Conservation (phyloP, 73 alveolate species). For the Blepharisma japonicum region DNA sequence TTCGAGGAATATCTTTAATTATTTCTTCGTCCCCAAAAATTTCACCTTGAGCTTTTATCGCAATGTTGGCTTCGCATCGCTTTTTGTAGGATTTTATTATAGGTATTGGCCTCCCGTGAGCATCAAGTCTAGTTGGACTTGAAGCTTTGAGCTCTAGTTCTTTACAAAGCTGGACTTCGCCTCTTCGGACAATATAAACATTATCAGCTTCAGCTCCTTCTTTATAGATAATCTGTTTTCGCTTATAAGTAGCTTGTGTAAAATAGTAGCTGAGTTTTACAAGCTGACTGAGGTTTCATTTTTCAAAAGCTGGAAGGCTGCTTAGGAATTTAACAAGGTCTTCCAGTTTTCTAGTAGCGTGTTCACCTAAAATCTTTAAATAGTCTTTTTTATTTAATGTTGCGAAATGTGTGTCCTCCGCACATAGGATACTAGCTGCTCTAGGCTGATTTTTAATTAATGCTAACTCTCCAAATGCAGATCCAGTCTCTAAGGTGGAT, state of each 20-base stretch:
- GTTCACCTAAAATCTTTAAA: slow-evolving; percentile 26
- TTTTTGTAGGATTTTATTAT: not conserved
- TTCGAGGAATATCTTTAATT: not conserved
- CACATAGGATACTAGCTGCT: slow-evolving; percentile 49
- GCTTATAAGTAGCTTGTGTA: not conserved
- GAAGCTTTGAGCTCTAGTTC: not conserved
- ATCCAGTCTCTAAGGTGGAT: slow-evolving; percentile 33
- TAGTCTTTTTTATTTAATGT: slow-evolving; percentile 16
- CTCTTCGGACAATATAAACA: not conserved
- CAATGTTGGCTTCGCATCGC: not conserved
- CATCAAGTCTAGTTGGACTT: not conserved
- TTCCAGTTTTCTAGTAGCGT: slow-evolving; percentile 40
- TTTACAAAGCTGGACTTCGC: not conserved
- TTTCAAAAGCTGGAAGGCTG: slow-evolving; percentile 40
- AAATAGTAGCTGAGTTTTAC: slow-evolving; percentile 2
- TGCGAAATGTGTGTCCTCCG: slow-evolving; percentile 22
- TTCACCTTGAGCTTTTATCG: not conserved
- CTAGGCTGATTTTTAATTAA: slow-evolving; percentile 53
- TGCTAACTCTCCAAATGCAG: slow-evolving; percentile 61
- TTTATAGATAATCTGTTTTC: slow-evolving; percentile 5
- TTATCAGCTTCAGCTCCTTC: not conserved
- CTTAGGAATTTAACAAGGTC: slow-evolving; percentile 31
- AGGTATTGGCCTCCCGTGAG: not conserved
- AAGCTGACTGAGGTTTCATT: slow-evolving; percentile 39
- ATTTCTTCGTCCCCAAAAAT: slow-evolving; percentile 23